These are phyloP conservation scores for Neonectria faginata DNA, from an alignment of 2,329 filamentous ascomycete species.

Conservation along the genomic window DNA sequence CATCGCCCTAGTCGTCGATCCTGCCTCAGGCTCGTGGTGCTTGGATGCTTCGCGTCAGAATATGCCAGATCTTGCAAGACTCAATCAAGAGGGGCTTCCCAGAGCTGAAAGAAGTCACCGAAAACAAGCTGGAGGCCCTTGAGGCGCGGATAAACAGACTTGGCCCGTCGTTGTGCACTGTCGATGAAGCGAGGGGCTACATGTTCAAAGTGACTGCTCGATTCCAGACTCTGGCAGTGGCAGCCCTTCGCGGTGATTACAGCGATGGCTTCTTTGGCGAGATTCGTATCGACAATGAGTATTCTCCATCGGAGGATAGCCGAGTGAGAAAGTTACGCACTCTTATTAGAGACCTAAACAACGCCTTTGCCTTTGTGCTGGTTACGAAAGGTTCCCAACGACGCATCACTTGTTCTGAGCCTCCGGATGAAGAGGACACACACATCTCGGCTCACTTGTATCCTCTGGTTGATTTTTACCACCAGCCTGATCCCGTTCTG, in stretches of 20 bases:
- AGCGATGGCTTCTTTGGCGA: slow-evolving; percentile 18
- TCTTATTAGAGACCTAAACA: slow-evolving; percentile 13
- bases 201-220: slow-evolving; percentile 9
- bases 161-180: slow-evolving; percentile 1
- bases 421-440: neutral
- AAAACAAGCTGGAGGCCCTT: neutral
- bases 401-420: neutral
- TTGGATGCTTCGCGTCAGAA: slow-evolving; percentile 16
- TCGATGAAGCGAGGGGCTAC: slow-evolving; percentile 15
- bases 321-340: slow-evolving; percentile 7
- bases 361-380: slow-evolving; percentile 15
- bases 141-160: neutral
- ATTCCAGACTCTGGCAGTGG: slow-evolving; percentile 8
- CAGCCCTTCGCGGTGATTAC: slow-evolving; percentile 9
- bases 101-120: neutral
- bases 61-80: slow-evolving; percentile 11
- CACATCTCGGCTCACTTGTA: neutral
- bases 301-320: slow-evolving; percentile 1
- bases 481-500: neutral
- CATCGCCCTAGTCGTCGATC: slow-evolving; percentile 12
- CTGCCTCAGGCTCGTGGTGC: slow-evolving; percentile 9
- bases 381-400: slow-evolving; percentile 6
- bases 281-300: neutral
- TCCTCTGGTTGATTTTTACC: slow-evolving; percentile 4
- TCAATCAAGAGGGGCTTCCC: slow-evolving; percentile 13